phyloP scores from a whole-genome alignment of 768 basidiomycete genomes.

The Termitomyces sp. region DNA sequence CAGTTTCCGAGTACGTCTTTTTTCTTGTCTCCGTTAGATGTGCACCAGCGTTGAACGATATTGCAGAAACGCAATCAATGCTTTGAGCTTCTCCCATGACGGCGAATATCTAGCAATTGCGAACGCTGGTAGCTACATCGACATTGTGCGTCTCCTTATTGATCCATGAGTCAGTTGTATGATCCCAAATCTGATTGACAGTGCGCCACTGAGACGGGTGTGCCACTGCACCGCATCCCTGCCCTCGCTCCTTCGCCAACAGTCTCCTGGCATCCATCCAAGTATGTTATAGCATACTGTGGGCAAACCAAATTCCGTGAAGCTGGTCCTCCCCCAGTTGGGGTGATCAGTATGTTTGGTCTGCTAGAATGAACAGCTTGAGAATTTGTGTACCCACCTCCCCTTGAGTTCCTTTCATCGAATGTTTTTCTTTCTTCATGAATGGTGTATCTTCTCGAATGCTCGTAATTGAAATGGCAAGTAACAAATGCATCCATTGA shows the following conservation, averaged over 20 bases:
- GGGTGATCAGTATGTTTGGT: constrained; percentile 72
- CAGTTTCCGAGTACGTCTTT: constrained; percentile 70
- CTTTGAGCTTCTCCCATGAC: constrained; percentile 75
- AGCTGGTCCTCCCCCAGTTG: constrained; percentile 57
- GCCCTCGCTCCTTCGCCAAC: constrained; percentile 67
- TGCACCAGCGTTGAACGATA: not conserved
- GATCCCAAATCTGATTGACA: constrained; percentile 19
- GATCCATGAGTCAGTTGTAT: not conserved
- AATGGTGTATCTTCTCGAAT: not conserved
- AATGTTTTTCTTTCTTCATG: not conserved
- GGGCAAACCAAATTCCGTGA: constrained; percentile 67
- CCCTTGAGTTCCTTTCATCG: not conserved
- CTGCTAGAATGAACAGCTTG: constrained; percentile 25
- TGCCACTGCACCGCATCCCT: constrained; percentile 71
- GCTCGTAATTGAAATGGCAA: not conserved
- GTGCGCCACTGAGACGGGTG: constrained; percentile 76
- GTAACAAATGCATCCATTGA: not conserved
- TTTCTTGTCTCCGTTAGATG: not conserved
- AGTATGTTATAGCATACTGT: constrained; percentile 76
- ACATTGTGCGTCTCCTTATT: constrained; percentile 54
- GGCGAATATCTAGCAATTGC: constrained; percentile 82
- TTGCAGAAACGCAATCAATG: constrained; percentile 61
- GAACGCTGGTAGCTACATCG: constrained; percentile 64
- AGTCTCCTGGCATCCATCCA: constrained; percentile 79
- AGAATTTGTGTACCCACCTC: not conserved